Base-by-base conservation (phyloP, 2,329 filamentous ascomycete species). In the Colletotrichum sp. region DNA sequence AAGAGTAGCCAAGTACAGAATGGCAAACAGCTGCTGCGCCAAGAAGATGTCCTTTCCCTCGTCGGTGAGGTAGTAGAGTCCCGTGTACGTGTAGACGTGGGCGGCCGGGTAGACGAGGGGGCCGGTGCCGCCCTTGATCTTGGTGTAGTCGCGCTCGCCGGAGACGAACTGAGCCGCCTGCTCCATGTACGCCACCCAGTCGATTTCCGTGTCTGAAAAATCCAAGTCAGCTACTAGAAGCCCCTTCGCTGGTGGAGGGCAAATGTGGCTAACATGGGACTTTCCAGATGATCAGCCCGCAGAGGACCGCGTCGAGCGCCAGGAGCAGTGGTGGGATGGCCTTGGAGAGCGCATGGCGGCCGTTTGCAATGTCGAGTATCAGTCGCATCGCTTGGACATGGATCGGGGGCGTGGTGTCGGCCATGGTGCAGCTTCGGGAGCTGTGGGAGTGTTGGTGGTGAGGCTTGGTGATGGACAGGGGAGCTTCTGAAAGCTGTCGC, bases 121-220 rank as follows among this genome's bases (percentile, higher is more conserved):
- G 1, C 97, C 97, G 0, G 97, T 99, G 75, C 92, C 94, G 79
- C 97, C 97, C 82, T 93, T 91, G 82, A 99, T 96, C 74, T 93
- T 90, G 76, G 92, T 92, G 84, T 99, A 99, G 85, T 98, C 94
- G 82, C 94, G 92, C 87, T 99, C 96, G 81, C 97, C 97, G 21
- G 91, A 89, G 61, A 96, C 87, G 81, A 94, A 97, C 80, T 96
- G 93, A 55, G 90, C 86, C 60, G 99, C 90, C 82, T 99, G 97
- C 83, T 98, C 91, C 96, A 99, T 99, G 85, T 99, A 99, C 1
- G 97, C 95, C 75, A 90, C 91, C 96, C 96, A 99, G 86, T 99
- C 97, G 82, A 99, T 99, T 85, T 99, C 97, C 59, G 97, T 99
- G 83, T 99, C 97, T 90, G 79, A 59, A 64, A 60, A 28, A 5